phyloP scores from a whole-genome alignment of 768 basidiomycete species.

The Tubosaeta sp. region DNA sequence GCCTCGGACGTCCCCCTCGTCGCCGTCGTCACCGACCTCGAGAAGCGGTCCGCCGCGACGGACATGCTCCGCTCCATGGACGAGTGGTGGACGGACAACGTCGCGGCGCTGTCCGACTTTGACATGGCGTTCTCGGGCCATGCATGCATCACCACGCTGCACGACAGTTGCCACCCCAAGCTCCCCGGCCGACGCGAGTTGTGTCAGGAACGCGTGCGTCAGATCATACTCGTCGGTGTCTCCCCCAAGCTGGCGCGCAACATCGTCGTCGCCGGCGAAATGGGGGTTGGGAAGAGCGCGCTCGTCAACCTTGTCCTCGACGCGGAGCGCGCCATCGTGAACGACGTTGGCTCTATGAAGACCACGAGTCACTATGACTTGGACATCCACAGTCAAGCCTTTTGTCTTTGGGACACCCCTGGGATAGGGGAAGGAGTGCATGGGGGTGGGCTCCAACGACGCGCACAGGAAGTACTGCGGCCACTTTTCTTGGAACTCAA shows the following conservation, averaged over 20 bases:
- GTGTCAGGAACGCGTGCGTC: slow-evolving; percentile 15
- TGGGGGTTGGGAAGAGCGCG: slow-evolving; percentile 28
- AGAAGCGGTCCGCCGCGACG: slow-evolving; percentile 19
- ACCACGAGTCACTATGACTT: slow-evolving; percentile 11
- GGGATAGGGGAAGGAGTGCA: slow-evolving; percentile 25
- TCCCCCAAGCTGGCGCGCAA: slow-evolving; percentile 21
- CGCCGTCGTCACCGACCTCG: slow-evolving; percentile 31
- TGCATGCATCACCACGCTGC: slow-evolving; percentile 20
- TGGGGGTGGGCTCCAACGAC: slow-evolving; percentile 15
- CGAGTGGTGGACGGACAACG: slow-evolving; percentile 38
- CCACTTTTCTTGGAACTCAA: slow-evolving; percentile 19
- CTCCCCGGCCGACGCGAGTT: slow-evolving; percentile 15
- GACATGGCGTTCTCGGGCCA: slow-evolving; percentile 32
- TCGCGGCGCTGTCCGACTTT: slow-evolving; percentile 19
- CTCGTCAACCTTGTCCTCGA: slow-evolving; percentile 25
- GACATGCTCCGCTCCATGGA: slow-evolving; percentile 28
- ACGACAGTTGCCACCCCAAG: slow-evolving; percentile 20
- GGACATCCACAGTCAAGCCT: slow-evolving; percentile 7
- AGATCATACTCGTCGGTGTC: slow-evolving; percentile 14
- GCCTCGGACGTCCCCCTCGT: slow-evolving; percentile 19
- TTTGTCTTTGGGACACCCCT: slow-evolving; percentile 29
- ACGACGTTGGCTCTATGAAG: slow-evolving; percentile 18
- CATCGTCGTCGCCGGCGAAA: slow-evolving; percentile 23
- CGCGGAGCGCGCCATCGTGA: slow-evolving; percentile 18
- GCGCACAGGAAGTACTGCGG: slow-evolving; percentile 19